Conservation (phyloP, 1,284 basidiomycete genomes). For the Tilletia caries region DNA sequence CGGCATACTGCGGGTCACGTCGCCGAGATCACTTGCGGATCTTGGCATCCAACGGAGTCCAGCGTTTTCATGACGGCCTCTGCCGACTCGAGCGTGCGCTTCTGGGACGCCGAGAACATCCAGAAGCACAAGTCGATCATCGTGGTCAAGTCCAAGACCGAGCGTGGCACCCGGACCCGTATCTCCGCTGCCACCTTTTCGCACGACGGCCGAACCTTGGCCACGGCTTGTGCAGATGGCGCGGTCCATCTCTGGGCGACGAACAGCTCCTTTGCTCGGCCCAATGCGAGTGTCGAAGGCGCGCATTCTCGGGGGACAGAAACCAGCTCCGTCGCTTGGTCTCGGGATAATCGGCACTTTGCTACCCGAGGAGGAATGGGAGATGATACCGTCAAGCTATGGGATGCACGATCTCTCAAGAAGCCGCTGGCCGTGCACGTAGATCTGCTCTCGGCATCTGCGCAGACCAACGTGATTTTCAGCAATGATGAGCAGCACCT, state of each 20-base stretch:
- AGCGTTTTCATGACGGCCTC: slow-evolving; percentile 84
- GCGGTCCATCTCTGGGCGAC: slow-evolving; percentile 88
- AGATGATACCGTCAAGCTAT: slow-evolving; percentile 91
- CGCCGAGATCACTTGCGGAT: slow-evolving; percentile 79
- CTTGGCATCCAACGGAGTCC: slow-evolving; percentile 83
- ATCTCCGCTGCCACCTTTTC: slow-evolving; percentile 62
- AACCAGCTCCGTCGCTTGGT: slow-evolving; percentile 78
- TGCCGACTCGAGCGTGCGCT: slow-evolving; percentile 91
- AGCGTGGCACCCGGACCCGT: slow-evolving; percentile 88
- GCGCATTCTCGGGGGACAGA: slow-evolving; percentile 80
- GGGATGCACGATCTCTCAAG: slow-evolving; percentile 85
- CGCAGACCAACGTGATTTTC: slow-evolving; percentile 85
- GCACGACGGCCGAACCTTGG: slow-evolving; percentile 26
- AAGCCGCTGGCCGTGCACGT: slow-evolving; percentile 69
- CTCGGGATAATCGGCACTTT: slow-evolving; percentile 74
- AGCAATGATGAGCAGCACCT: slow-evolving; percentile 84
- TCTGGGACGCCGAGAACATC: slow-evolving; percentile 87
- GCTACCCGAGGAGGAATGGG: slow-evolving; percentile 71
- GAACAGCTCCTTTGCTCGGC: slow-evolving; percentile 84
- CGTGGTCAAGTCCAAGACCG: slow-evolving; percentile 84
- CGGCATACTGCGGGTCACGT: slow-evolving; percentile 94
- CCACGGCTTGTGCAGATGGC: slow-evolving; percentile 78
- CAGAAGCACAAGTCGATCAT: slow-evolving; percentile 89
- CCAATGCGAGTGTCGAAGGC: slow-evolving; percentile 75
- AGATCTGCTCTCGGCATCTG: slow-evolving; percentile 73